Evolutionary conservation across 192 early-diverging fungal species (phyloP).

Genomic region (Umbelopsis sp.): DNA sequence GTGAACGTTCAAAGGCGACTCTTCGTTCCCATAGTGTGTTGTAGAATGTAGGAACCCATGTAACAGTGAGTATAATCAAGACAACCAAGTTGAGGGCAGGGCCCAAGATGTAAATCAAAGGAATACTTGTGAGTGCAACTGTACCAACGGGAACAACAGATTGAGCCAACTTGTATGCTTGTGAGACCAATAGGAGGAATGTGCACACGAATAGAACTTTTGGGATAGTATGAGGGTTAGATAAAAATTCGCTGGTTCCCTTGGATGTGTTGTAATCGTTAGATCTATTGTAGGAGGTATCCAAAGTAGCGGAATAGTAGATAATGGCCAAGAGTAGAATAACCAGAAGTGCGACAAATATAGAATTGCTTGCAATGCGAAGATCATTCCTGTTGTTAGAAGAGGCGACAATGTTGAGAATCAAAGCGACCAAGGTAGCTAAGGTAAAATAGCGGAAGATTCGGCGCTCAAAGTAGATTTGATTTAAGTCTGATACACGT

Average conservation of each 20-base stretch:
- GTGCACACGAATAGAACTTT: not conserved
- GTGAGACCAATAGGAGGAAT: not conserved
- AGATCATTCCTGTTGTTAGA: not conserved
- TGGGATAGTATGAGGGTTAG: not conserved
- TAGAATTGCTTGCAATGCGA: not conserved
- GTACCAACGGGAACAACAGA: not conserved
- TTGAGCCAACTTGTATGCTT: slow-evolving; percentile 4
- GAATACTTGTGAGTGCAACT: not conserved
- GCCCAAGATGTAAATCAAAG: slow-evolving; percentile 14
- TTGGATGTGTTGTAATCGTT: not conserved
- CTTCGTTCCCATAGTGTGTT: not conserved
- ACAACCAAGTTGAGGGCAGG: not conserved
- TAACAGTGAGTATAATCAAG: not conserved
- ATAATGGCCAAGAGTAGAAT: not conserved
- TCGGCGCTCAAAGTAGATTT: not conserved
- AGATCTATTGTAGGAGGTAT: not conserved
- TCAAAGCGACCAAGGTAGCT: slow-evolving; percentile 7
- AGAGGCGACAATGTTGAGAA: slow-evolving; percentile 1
- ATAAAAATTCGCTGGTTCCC: not conserved
- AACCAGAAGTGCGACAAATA: slow-evolving; percentile 8
- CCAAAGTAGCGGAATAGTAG: not conserved
- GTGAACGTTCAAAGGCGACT: not conserved
- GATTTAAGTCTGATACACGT: not conserved
- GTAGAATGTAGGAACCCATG: slow-evolving; percentile 7
- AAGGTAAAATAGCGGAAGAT: slow-evolving; percentile 9